Evolutionary conservation across 306 rosid genomes (phyloP), one percentile per base, ranked within the genome.

Genomic region (Erythrophleum fordii): DNA sequence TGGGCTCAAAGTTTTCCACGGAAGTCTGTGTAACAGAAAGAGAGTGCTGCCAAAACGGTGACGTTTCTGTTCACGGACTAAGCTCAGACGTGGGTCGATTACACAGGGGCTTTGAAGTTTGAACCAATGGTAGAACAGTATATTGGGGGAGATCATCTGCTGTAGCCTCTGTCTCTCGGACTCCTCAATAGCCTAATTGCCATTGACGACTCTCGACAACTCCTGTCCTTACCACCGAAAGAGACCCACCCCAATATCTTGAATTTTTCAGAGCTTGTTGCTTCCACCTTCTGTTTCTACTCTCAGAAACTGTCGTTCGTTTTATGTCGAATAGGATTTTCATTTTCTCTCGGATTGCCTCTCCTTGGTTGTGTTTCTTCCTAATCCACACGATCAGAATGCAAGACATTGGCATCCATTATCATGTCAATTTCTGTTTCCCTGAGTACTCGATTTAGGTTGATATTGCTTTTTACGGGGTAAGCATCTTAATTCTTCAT

Each of bases 381-480:
- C 16, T 37, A 65, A 65, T 41, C 52, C 20, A 20, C 72, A 25
- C 11, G 52, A n/a, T 10, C 18, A 22, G 70, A 35, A 65, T 65
- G 70, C 70, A 65, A 18, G 3, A 49, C 34, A 51, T 5, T 52
- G 42, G 58, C 3, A 10, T n/a, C 0, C 9, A 18, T 52, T 52
- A 5, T 90, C 80, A 83, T 87, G 88, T 90, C 93, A 44, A 80
- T 34, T 49, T 5, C 56, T 49, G 56, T 49, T 49, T 8, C 56
- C 53, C 1, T 13, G 53, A 48, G n/a, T 12, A 48, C 18, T 48
- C 8, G 17, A 49, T 49, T 49, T 17, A 49, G 56, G 56, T 17
- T 49, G 56, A 49, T 16, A 49, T 8, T 16, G 7, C 22, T 31
- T 31, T 31, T 4, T 1, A 31, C 34, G 34, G 34, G 34, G 34